Evolutionary conservation across 306 rosid genomes (phyloP), one percentile per base, ranked within the genome.

Genomic region (Quercus cerris): DNA sequence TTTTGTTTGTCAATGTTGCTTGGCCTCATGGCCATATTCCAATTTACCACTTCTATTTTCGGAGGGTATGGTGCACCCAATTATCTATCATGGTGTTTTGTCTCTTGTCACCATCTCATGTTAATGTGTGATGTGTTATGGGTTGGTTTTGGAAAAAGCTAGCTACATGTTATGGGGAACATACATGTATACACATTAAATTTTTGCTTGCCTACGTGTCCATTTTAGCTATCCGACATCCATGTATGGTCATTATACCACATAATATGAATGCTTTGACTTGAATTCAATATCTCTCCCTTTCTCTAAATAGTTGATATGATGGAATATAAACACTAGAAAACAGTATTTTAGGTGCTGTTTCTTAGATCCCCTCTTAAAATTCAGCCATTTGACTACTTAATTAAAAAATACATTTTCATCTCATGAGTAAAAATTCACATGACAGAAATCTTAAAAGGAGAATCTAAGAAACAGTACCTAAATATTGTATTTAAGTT

Each of bases 211-310:
- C 75, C 78, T 80, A 80, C 78, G 30, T 56, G 70, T 56, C 51
- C 78, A 62, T 59, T 18, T 74, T 84, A 25, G 67, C 71, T 82
- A 74, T 84, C 89, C 87, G 86, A 88, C 89, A 81, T 81, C 25
- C 28, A 78, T 72, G 78, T 49, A 73, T 86, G 85, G 84, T 68
- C 70, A 41, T 41, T 41, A 41, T 41, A 8, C 46, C 46, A 41
- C 12, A 9, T 49, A 10, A 11, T 49, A 13, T 13, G 54, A 49
- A 49, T 49, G 54, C 54, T 49, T 49, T 49, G 17, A 49, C 46
- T 3, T 12, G 12, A 49, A 12, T 35, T 35, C 41, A 6, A 35
- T 35, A 8, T 35, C 41, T 0, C 41, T 35, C 54, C 0, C 46
- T 41, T 3, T 41, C 54, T 20, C 27, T 57, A 20, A 57, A 57